phyloP scores from a whole-genome alignment of 208 protist species.

The Sergeia podlipaevii region DNA sequence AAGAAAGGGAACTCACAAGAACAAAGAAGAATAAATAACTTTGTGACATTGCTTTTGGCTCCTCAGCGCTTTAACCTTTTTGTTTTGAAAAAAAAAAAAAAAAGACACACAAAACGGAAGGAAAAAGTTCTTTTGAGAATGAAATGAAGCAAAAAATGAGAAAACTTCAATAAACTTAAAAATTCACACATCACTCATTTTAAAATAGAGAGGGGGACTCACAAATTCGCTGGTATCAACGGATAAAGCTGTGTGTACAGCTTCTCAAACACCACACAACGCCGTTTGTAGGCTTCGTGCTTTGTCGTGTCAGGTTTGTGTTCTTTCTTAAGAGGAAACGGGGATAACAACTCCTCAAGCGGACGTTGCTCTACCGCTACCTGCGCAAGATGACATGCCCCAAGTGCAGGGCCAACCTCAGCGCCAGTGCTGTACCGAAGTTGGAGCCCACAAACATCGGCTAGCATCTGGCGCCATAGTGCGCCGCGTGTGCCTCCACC shows the following conservation, averaged over 20 bases:
- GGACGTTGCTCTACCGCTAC: constrained; percentile 51
- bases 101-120: background rate
- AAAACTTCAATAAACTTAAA: constrained; percentile 14
- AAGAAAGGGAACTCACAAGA: background rate
- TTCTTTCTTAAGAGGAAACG: constrained; percentile 43
- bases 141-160: constrained; percentile 13
- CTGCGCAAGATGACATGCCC: constrained; percentile 65
- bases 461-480: constrained; percentile 80
- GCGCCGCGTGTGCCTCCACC: constrained; percentile 58
- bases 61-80: too few species aligned
- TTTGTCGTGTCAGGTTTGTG: constrained; percentile 52
- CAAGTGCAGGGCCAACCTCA: constrained; percentile 60
- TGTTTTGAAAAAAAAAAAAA: constrained; percentile 7
- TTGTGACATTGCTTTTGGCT: too few species aligned
- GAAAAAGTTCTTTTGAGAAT: background rate
- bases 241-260: constrained; percentile 64
- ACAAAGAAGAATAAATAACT: constrained; percentile 4
- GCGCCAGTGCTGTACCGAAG: constrained; percentile 69
- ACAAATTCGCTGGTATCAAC: constrained; percentile 56
- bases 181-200: background rate
- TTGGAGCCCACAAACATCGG: constrained; percentile 50
- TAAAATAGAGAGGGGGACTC: background rate
- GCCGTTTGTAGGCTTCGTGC: constrained; percentile 49
- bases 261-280: constrained; percentile 39
- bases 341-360: constrained; percentile 47